Conservation (phyloP, 2,329 filamentous ascomycete species). For the Rutstroemia sp. region DNA sequence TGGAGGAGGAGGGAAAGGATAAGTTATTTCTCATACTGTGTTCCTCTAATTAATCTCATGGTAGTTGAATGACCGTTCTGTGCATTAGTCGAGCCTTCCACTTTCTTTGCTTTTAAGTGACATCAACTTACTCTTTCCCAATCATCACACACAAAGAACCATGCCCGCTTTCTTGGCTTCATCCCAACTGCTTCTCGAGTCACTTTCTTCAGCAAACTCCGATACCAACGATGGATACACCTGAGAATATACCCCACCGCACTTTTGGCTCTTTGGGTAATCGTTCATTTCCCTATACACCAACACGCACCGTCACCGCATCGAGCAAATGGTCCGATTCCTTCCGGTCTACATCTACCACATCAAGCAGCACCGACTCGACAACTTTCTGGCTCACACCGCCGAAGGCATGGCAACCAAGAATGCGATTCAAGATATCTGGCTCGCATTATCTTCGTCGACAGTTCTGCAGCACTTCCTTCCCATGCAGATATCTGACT, state of each 20-base stretch:
- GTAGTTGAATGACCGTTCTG: not conserved
- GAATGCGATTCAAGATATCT: not conserved
- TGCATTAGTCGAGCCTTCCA: too few species aligned
- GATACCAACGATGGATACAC: conserved; percentile 7
- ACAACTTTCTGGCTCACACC: conserved; percentile 20
- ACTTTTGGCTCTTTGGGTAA: conserved; percentile 8
- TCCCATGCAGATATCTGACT: not conserved
- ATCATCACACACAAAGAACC: too few species aligned
- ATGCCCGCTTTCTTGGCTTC: not conserved
- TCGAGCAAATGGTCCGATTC: conserved; percentile 10
- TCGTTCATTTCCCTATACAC: conserved; percentile 14
- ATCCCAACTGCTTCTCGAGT: not conserved
- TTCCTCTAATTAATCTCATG: conserved; percentile 2
- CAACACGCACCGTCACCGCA: conserved; percentile 13
- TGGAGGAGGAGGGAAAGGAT: conserved; percentile 19
- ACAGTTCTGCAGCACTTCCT: not conserved
- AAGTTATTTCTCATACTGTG: conserved; percentile 2
- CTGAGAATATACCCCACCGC: conserved; percentile 14
- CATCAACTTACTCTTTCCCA: too few species aligned
- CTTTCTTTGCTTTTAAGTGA: not conserved
- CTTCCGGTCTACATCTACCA: not conserved
- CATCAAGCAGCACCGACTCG: conserved; percentile 14
- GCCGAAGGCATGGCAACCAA: conserved; percentile 14
- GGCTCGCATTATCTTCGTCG: conserved; percentile 7
- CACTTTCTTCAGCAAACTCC: not conserved